phyloP scores from a whole-genome alignment of 495 filamentous ascomycete species.

The Aspergillus taichungensis region DNA sequence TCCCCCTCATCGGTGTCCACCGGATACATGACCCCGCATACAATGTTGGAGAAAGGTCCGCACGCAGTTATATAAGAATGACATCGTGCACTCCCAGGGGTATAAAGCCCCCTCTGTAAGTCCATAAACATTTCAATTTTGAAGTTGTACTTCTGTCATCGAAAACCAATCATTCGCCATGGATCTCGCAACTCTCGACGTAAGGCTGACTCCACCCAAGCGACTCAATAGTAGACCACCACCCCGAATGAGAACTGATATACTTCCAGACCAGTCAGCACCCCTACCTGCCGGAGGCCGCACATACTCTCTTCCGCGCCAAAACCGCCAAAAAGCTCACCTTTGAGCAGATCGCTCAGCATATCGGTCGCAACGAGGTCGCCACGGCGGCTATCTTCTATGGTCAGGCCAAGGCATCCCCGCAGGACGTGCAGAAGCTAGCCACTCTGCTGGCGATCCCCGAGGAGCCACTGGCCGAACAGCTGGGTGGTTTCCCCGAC shows the following conservation, averaged over 20 bases:
- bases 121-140: not conserved
- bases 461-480: conserved; percentile 44
- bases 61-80: conserved; percentile 4
- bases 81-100: conserved; percentile 1
- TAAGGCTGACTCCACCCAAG: conserved; percentile 7
- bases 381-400: conserved; percentile 91
- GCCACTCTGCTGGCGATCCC: conserved; percentile 56
- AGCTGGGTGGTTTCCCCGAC: conserved; percentile 70
- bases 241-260: not conserved
- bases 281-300: conserved; percentile 55
- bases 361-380: conserved; percentile 80
- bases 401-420: conserved; percentile 73
- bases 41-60: conserved; percentile 7
- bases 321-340: conserved; percentile 67
- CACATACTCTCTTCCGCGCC: conserved; percentile 70
- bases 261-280: conserved; percentile 29
- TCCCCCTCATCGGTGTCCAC: conserved; percentile 3
- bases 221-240: not conserved
- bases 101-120: not conserved
- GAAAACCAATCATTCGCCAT: conserved; percentile 12
- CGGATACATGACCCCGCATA: conserved; percentile 7
- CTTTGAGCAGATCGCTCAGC: conserved; percentile 71
- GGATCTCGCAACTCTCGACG: conserved; percentile 37
- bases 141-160: not conserved
- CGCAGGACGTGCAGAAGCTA: conserved; percentile 69